Percentiles rank a stretch among this genome's conserved stretches.
These are phyloP conservation scores for Starmerella davenportii DNA, from an alignment of 805 yeast species.

Conservation along the genomic window DNA sequence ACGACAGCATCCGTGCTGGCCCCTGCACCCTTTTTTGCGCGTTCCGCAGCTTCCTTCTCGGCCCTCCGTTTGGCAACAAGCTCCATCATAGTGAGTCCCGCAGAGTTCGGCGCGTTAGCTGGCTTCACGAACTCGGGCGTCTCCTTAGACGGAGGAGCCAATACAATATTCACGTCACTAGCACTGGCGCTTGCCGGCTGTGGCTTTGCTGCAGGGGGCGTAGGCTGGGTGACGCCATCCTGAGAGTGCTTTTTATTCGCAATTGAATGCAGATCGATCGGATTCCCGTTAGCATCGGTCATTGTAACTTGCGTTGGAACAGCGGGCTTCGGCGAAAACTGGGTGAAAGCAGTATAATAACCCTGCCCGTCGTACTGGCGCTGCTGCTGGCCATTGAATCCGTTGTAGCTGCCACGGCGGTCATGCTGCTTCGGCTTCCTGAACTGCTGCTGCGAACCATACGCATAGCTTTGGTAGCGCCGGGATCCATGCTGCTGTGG, in stretches of 20 bases:
- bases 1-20: no score
- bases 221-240: neutral
- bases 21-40: neutral
- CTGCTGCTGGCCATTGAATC: neutral
- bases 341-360: neutral
- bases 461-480: neutral
- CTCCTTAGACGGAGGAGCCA: conserved; percentile 5
- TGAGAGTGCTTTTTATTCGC: neutral
- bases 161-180: conserved; percentile 2
- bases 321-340: neutral
- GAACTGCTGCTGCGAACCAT: neutral
- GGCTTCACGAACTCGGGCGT: conserved; percentile 1
- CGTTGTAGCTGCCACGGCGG: neutral
- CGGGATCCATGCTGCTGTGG: neutral
- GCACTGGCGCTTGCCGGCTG: neutral
- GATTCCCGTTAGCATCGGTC: conserved; percentile 9
- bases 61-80: neutral
- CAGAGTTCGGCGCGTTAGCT: neutral
- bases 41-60: neutral
- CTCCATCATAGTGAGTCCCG: neutral
- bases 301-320: neutral
- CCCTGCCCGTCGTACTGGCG: neutral
- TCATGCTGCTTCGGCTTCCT: neutral
- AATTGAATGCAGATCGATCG: conserved; percentile 3
- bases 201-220: neutral